Evolutionary conservation across 2,329 filamentous ascomycete species (phyloP), one percentile per base, ranked within the genome.

Genomic region (Sarocladium kiliense): DNA sequence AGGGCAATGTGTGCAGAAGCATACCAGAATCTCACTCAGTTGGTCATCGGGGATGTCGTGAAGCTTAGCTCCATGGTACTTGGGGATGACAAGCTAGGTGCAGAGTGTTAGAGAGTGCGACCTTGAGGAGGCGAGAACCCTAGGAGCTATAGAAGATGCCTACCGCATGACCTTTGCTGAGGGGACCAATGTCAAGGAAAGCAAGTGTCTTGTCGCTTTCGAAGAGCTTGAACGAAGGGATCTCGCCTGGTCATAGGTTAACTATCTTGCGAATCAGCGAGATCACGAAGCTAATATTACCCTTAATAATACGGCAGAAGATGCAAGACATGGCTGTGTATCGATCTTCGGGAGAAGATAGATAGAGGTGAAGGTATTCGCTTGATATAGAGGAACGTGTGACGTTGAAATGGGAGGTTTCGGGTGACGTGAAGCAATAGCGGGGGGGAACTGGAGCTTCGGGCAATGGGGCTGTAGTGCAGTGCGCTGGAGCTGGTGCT

Each of bases 271-370:
- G 19, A 11, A 23, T 42, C 51, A 26, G 30, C 16, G 11, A 27
- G 18, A 37, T 27, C 21, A 32, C 55, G 27, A 55, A 9, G 45
- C 23, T 26, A 32, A 21, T 61, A 66, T 58, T 67, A 79, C 93
- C 93, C 82, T 96, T 95, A 77, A 99, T 88, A 70, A 99, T 97
- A 73, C 91, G 96, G 81, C 94, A 99, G 78, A 99, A 99, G 68
- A 97, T 91, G 71, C 94, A 99, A 60, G 87, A 45, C 54, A 55
- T 55, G 36, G 11, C 53, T 34, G 25, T 34, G 34, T 56, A 41
- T 21, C 54, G 3, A 27, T 4, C 32, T 19, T 45, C 10, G 10
- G n/a, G 18, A 19, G 6, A 11, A 11, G 18, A 26, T 45, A 45
- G 18, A 23, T 27, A 37, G 27, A 36, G 12, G 16, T 21, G 36